These are phyloP conservation scores for Oropetium thomaeum DNA, from an alignment of 176 grass and related monocot species.

Conservation along the genomic window DNA sequence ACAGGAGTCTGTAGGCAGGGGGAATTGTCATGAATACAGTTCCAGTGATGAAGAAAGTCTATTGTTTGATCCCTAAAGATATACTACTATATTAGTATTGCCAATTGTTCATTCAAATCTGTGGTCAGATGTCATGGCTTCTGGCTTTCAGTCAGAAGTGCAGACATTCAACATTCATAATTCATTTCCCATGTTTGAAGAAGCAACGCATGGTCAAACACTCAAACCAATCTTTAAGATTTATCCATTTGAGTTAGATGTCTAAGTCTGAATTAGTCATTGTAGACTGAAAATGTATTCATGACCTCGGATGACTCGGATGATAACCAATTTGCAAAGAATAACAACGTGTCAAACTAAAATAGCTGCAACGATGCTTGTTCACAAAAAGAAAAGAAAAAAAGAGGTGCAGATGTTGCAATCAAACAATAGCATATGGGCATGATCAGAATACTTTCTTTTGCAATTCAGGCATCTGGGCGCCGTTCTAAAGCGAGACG, in stretches of 20 bases:
- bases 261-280: slow-evolving; percentile 24
- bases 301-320: slow-evolving; percentile 24
- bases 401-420: slow-evolving; percentile 4
- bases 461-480: slow-evolving; percentile 20
- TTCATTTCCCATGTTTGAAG: slow-evolving; percentile 15
- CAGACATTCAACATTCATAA: not conserved
- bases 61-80: not conserved
- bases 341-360: not conserved
- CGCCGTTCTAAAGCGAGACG: not conserved
- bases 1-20: not conserved
- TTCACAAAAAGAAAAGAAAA: no score
- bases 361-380: no score
- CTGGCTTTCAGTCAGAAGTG: slow-evolving; percentile 6
- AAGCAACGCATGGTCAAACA: slow-evolving; percentile 16
- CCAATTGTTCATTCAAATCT: not conserved
- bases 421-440: not conserved
- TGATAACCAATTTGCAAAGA: not conserved
- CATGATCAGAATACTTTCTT: slow-evolving; percentile 23
- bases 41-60: not conserved
- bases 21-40: not conserved
- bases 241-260: slow-evolving; percentile 18
- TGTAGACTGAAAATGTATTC: slow-evolving; percentile 3
- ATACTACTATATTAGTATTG: not conserved
- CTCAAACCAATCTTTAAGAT: slow-evolving; percentile 32
- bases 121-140: not conserved